A percentile compares a stretch with the other conserved stretches of the same genome.
These are phyloP conservation scores for Plasmodium inui DNA, from an alignment of 169 alveolate species.

Conservation along the genomic window DNA sequence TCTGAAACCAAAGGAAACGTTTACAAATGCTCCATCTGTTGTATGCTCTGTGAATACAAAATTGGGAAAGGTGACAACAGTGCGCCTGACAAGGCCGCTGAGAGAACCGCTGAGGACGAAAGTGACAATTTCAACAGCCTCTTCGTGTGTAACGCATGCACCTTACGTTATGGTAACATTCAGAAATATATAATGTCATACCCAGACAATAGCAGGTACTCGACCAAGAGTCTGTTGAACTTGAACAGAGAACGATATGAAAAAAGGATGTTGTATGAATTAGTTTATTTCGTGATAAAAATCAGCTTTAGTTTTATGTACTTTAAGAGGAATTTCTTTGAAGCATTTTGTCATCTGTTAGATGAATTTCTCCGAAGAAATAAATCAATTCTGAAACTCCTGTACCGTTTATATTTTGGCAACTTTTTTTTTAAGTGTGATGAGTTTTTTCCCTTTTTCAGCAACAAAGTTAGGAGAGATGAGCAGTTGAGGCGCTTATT, in stretches of 20 bases:
- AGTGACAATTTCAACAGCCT: background rate
- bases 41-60: constrained; percentile 35
- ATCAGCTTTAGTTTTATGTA: constrained; percentile 17
- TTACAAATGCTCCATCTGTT: constrained; percentile 59
- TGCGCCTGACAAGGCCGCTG: background rate
- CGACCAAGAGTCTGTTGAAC: background rate
- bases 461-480: constrained; percentile 10
- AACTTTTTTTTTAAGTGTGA: constrained; percentile 16
- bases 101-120: background rate
- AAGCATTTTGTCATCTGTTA: constrained; percentile 10
- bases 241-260: constrained; percentile 3
- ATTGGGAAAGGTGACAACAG: background rate
- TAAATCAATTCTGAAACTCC: constrained; percentile 2
- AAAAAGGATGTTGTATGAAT: constrained; percentile 41
- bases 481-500: background rate
- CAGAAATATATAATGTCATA: background rate
- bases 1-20: background rate
- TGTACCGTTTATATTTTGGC: constrained; percentile 1
- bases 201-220: background rate
- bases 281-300: constrained; percentile 33
- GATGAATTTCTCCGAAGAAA: constrained; percentile 26
- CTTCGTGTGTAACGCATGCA: constrained; percentile 20
- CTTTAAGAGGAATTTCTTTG: constrained; percentile 17
- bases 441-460: constrained; percentile 17
- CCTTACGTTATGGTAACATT: constrained; percentile 7